These are phyloP conservation scores for Lasiosphaeria ovina DNA, from an alignment of 495 filamentous ascomycete genomes.

Conservation along the genomic window DNA sequence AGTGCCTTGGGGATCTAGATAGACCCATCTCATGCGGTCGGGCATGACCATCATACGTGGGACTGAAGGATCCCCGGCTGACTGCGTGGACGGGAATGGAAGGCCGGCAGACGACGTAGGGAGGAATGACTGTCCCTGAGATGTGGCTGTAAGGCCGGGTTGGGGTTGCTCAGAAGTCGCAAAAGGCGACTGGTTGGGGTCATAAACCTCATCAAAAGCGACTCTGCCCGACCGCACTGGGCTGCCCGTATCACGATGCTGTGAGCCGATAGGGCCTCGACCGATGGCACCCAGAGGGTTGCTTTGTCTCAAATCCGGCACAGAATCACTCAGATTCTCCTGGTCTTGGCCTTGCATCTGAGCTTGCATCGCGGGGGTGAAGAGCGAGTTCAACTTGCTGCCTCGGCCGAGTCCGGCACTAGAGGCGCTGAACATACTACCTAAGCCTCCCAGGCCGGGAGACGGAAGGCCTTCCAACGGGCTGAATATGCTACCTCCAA, in stretches of 20 bases:
- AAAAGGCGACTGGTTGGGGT: constrained; percentile 35
- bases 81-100: constrained; percentile 36
- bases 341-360: constrained; percentile 70
- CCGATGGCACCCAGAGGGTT: constrained; percentile 55
- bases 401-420: constrained; percentile 60
- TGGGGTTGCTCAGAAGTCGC: constrained; percentile 33
- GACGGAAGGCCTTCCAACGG: constrained; percentile 68
- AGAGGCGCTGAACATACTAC: constrained; percentile 47
- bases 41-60: constrained; percentile 98
- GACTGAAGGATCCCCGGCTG: constrained; percentile 55
- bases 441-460: constrained; percentile 61
- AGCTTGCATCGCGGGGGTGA: constrained; percentile 85
- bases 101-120: constrained; percentile 34
- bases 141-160: constrained; percentile 32
- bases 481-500: constrained; percentile 72
- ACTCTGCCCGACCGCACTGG: constrained; percentile 57
- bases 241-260: constrained; percentile 58
- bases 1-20: constrained; percentile 87
- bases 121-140: constrained; percentile 32
- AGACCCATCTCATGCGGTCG: constrained; percentile 97
- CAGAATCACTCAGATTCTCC: constrained; percentile 50
- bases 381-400: constrained; percentile 83
- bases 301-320: constrained; percentile 47
- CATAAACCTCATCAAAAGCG: constrained; percentile 56
- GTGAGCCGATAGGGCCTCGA: constrained; percentile 48